Evolutionary conservation across 192 early-diverging fungal species (phyloP).

Genomic region (Kickxella alabastrina): DNA sequence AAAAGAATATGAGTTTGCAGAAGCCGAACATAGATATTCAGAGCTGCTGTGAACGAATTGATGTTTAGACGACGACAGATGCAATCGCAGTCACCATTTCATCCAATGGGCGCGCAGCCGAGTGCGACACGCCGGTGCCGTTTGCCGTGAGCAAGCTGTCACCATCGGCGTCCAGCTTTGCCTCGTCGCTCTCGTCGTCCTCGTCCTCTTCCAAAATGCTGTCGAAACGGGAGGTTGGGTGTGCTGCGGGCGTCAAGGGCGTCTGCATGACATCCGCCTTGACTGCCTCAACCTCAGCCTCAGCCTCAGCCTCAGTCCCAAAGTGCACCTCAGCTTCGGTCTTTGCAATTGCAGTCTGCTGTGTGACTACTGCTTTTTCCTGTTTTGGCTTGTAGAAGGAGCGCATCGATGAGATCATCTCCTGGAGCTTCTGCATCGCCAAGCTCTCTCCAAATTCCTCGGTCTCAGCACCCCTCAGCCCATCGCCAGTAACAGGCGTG

Average conservation of each 20-base stretch:
- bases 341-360: background rate
- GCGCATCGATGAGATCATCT: conserved; percentile 49
- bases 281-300: background rate
- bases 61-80: no score
- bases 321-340: background rate
- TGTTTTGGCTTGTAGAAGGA: no score
- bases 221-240: conserved; percentile 49
- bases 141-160: conserved; percentile 1
- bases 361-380: no score
- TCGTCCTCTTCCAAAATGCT: conserved; percentile 51
- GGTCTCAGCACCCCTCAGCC: background rate
- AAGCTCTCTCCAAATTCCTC: conserved; percentile 8
- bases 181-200: conserved; percentile 41
- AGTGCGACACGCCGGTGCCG: no score
- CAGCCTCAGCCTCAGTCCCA: background rate
- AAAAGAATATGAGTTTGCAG: no score
- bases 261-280: background rate
- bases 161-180: conserved; percentile 14
- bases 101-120: no score
- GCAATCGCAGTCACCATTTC: no score
- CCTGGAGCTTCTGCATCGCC: conserved; percentile 44
- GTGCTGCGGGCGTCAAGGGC: conserved; percentile 29
- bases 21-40: no score
- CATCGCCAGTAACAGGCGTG: background rate
- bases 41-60: no score